Percentiles rank a stretch among this genome's conserved stretches.
Evolutionary conservation across 176 grass and related monocot genomes (phyloP).

Genomic region (Musa beccarii): DNA sequence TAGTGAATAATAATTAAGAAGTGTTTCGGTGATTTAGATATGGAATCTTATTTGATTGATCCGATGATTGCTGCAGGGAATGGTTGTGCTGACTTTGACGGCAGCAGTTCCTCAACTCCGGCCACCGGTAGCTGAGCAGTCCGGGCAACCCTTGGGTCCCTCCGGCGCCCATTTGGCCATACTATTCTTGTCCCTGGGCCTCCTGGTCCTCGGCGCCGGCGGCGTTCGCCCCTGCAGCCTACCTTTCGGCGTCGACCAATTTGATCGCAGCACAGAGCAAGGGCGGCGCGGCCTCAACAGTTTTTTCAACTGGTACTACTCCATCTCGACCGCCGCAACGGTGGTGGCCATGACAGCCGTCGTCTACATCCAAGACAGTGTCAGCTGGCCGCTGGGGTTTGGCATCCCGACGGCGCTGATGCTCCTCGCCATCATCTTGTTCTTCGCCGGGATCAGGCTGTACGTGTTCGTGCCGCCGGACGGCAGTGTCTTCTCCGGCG

Average conservation of each 20-base stretch:
- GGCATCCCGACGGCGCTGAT: slow-evolving; percentile 47
- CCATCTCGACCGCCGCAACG: slow-evolving; percentile 50
- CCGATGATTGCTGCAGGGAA: neutral
- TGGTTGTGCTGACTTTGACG: neutral
- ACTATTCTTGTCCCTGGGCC: neutral
- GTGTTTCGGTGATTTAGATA: no score
- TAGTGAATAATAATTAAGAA: no score
- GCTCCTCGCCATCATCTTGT: slow-evolving; percentile 33
- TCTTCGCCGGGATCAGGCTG: slow-evolving; percentile 43
- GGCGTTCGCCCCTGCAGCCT: neutral
- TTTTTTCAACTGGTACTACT: slow-evolving; percentile 85
- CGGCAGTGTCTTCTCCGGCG: slow-evolving; percentile 36
- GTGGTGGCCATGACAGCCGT: slow-evolving; percentile 42
- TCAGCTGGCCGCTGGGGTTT: slow-evolving; percentile 56
- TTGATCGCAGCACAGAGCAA: slow-evolving; percentile 34
- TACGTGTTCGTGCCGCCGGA: slow-evolving; percentile 47
- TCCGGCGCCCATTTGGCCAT: neutral
- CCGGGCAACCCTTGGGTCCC: neutral
- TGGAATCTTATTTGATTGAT: no score
- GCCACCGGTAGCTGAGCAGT: neutral
- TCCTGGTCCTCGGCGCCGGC: slow-evolving; percentile 6
- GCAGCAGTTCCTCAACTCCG: neutral
- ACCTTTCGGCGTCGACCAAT: slow-evolving; percentile 21
- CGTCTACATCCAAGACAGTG: slow-evolving; percentile 59
- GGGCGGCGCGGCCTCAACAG: slow-evolving; percentile 51